Evolutionary conservation across 108 stramenopile genomes (phyloP).

Genomic region (Fistulifera pelliculosa): DNA sequence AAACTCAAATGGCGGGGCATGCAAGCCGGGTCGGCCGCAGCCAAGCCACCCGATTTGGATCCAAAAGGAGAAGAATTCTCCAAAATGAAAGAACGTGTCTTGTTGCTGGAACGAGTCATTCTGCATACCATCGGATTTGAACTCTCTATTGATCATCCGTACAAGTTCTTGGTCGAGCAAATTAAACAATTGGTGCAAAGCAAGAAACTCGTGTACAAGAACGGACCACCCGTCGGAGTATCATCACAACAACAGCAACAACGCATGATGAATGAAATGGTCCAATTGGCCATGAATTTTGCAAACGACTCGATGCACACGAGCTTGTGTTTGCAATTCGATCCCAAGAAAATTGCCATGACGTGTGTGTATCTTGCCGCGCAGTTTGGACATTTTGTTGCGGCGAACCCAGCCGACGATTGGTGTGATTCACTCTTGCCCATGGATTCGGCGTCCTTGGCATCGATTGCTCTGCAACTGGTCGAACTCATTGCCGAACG

Average conservation of each 20-base stretch:
- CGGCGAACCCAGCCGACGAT: conserved; percentile 20
- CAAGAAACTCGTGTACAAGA: conserved; percentile 42
- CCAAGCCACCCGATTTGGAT: conserved; percentile 19
- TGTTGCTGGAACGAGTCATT: conserved; percentile 79
- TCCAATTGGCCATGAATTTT: conserved; percentile 78
- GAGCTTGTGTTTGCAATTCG: conserved; percentile 65
- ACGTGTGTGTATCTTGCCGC: conserved; percentile 64
- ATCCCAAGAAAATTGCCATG: conserved; percentile 52
- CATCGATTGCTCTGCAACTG: conserved; percentile 40
- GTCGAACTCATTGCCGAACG: conserved; percentile 44
- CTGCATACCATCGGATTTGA: conserved; percentile 87
- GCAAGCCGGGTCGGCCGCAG: conserved; percentile 28
- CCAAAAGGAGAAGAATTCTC: conserved; percentile 64
- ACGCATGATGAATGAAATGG: conserved; percentile 59
- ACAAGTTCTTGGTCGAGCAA: conserved; percentile 67
- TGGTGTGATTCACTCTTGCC: conserved; percentile 50
- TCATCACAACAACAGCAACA: background rate
- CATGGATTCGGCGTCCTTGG: conserved; percentile 24
- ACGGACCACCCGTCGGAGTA: conserved; percentile 3
- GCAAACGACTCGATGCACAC: conserved; percentile 83
- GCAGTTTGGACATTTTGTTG: conserved; percentile 43
- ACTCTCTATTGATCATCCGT: conserved; percentile 74
- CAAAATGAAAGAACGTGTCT: conserved; percentile 71
- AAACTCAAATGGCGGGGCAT: conserved; percentile 46
- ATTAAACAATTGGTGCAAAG: conserved; percentile 45